Conservation (phyloP, 2,329 filamentous ascomycete genomes). For the Beauveria sp. region DNA sequence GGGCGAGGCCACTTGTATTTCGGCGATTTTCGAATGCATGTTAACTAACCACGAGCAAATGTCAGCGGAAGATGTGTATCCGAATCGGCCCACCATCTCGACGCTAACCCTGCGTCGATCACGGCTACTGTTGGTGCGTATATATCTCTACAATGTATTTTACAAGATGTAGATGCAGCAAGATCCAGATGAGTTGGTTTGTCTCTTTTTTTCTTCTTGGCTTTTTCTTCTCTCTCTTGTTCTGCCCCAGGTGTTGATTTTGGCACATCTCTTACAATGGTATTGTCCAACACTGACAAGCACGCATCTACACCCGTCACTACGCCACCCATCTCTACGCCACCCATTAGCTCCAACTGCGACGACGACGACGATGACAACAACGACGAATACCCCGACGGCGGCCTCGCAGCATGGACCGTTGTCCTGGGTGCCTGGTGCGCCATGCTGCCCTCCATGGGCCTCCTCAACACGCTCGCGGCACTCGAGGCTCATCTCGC, state of each 20-base stretch:
- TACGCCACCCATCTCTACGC: neutral
- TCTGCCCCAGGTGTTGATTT: neutral
- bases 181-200: neutral
- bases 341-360: neutral
- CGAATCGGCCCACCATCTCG: neutral
- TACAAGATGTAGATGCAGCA: neutral
- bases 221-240: too few relatives aligned
- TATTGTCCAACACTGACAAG: too few relatives aligned
- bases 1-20: neutral
- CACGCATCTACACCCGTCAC: neutral
- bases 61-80: neutral
- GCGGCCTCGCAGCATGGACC: conserved; percentile 58
- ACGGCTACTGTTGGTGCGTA: neutral
- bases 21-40: neutral
- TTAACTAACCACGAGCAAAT: too few relatives aligned
- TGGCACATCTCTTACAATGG: neutral
- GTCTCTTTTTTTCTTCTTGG: neutral
- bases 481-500: conserved; percentile 60
- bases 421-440: conserved; percentile 66
- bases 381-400: conserved; percentile 52
- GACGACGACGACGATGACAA: neutral
- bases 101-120: neutral
- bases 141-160: neutral
- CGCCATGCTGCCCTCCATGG: conserved; percentile 56
- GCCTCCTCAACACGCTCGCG: conserved; percentile 59